Evolutionary conservation across 208 protist genomes (phyloP).

Genomic region (Leishmania tropica): DNA sequence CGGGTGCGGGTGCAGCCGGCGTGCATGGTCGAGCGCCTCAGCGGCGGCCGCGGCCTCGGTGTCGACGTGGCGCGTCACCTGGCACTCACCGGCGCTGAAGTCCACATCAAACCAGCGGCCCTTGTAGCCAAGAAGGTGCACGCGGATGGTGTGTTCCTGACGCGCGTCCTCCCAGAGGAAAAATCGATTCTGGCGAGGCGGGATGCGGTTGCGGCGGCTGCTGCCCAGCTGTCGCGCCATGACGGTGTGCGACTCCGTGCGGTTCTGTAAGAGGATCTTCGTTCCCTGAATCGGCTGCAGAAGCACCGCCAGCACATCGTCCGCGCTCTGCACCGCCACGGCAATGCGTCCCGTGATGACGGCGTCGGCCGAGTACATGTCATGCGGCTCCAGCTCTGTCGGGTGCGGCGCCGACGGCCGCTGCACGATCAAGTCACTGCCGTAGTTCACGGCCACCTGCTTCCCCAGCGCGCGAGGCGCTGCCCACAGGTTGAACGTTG

Average conservation of each 20-base stretch:
- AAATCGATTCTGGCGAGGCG: slow-evolving; percentile 70
- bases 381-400: slow-evolving; percentile 27
- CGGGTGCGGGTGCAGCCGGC: slow-evolving; percentile 23
- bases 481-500: slow-evolving; percentile 79
- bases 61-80: slow-evolving; percentile 49
- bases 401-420: slow-evolving; percentile 27
- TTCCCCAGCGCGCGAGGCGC: slow-evolving; percentile 41
- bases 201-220: slow-evolving; percentile 60
- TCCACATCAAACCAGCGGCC: slow-evolving; percentile 82
- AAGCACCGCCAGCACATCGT: slow-evolving; percentile 69
- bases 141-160: slow-evolving; percentile 51
- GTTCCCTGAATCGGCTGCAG: slow-evolving; percentile 56
- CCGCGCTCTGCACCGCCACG: slow-evolving; percentile 55
- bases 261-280: slow-evolving; percentile 80
- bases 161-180: slow-evolving; percentile 80
- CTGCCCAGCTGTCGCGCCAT: slow-evolving; percentile 71
- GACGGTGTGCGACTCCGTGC: slow-evolving; percentile 42
- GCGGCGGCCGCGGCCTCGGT: slow-evolving; percentile 16
- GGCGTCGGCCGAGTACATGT: slow-evolving; percentile 35
- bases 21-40: slow-evolving; percentile 24
- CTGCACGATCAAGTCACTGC: slow-evolving; percentile 37
- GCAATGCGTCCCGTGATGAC: slow-evolving; percentile 76
- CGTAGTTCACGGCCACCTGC: slow-evolving; percentile 45
- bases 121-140: slow-evolving; percentile 70
- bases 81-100: slow-evolving; percentile 65